Base-by-base conservation (phyloP, 345 rosid species). In the Moringa oleifera region DNA sequence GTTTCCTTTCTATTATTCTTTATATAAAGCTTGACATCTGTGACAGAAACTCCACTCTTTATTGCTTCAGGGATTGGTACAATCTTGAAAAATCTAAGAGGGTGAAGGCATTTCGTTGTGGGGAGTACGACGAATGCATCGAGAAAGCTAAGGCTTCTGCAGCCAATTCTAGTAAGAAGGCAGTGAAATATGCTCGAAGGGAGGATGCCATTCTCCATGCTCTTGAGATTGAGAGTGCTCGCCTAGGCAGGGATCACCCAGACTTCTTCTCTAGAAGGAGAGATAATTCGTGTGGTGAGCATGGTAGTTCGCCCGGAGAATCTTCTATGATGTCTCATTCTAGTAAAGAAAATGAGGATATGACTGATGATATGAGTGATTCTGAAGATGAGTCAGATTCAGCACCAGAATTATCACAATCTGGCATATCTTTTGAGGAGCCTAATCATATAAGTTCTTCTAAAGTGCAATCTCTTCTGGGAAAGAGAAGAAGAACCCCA, bases 21-120 rank as follows among this genome's bases (percentile, higher is more conserved):
- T 41, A 7, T 16, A 7, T 41, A 41, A 5, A 1, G 47, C 47
- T 16, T 41, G 47, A 41, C 13, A 1, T 15, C 12, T 7, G 6
- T 41, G 47, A 41, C 47, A 41, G 12, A 41, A 41, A 5, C 51
- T 51, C 18, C 37, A n/a, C n/a, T 31, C 36, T 52, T 66, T 62
- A 37, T 76, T 76, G 65, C 31, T 73, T 15, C 60, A 95, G 98
- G 81, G 99, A 91, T 62, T 95, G 98, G 98, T 91, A 95, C 78
- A 75, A 84, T 77, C 94, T 95, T 61, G 99, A 95, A 62, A 89
- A 87, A 65, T 91, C 98, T 9, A 91, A 91, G 83, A 77, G 81
- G 62, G 98, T 95, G 69, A 95, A 95, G 84, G 86, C 96, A 0
- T 95, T 95, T 76, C 95, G 99, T 18, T 95, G 99, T 73, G 97